A percentile compares a stretch with the other conserved stretches of the same genome.
phyloP scores from a whole-genome alignment of 352 stramenopile genomes.

The Globisporangium megalacanthum region DNA sequence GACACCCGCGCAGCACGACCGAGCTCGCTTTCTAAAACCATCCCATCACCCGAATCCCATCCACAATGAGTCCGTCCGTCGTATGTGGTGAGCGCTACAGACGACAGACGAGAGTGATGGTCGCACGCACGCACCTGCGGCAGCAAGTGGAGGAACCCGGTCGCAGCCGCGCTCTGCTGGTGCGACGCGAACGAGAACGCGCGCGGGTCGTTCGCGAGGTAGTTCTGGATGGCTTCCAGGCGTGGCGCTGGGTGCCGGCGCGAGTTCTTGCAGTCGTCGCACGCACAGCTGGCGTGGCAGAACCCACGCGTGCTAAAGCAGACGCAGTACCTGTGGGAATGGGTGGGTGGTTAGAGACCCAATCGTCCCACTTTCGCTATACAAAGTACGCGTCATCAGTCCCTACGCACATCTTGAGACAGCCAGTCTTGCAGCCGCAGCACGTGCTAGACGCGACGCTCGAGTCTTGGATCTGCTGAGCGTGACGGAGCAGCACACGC shows the following conservation, averaged over 20 bases:
- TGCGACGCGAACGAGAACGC: slow-evolving; percentile 63
- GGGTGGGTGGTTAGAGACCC: no score
- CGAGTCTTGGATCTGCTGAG: slow-evolving; percentile 65
- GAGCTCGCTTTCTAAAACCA: slow-evolving; percentile 51
- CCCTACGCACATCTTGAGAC: slow-evolving; percentile 61
- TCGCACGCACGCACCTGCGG: slow-evolving; percentile 29
- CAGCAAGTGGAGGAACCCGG: slow-evolving; percentile 63
- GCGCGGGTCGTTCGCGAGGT: slow-evolving; percentile 69
- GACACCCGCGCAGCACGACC: slow-evolving; percentile 84
- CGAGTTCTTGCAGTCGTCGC: slow-evolving; percentile 72
- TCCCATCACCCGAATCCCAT: no score
- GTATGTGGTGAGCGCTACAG: neutral
- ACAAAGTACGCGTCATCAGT: neutral
- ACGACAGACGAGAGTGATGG: neutral
- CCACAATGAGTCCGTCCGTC: no score
- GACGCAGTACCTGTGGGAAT: slow-evolving; percentile 55
- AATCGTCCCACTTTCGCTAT: no score
- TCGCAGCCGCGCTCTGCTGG: slow-evolving; percentile 20
- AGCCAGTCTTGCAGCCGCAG: slow-evolving; percentile 83
- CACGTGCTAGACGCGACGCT: slow-evolving; percentile 68
- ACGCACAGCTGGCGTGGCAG: slow-evolving; percentile 63
- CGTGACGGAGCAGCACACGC: slow-evolving; percentile 44
- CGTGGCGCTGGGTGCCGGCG: slow-evolving; percentile 48
- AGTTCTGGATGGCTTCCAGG: slow-evolving; percentile 69
- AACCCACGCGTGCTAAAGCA: slow-evolving; percentile 82